Evolutionary conservation across 2,329 filamentous ascomycete genomes (phyloP).

Genomic region (Cladophialophora immunda): DNA sequence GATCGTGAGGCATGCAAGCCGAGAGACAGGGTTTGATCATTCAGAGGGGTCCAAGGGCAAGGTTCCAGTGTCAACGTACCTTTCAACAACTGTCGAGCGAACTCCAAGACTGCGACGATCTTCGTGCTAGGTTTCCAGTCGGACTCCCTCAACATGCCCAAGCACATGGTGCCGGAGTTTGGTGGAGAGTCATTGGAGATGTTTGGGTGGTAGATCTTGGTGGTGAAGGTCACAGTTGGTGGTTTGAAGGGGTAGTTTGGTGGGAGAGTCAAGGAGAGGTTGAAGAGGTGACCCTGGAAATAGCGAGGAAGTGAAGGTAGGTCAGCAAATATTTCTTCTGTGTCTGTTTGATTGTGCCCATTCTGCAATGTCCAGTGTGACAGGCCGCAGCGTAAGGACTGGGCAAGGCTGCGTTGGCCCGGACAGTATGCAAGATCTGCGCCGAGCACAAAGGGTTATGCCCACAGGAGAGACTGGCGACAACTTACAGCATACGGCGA

Average conservation of each 20-base stretch:
- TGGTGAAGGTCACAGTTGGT: conserved; percentile 79
- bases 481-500: conserved; percentile 70
- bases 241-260: conserved; percentile 90
- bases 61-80: conserved; percentile 29
- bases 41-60: background rate
- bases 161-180: conserved; percentile 80
- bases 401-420: background rate
- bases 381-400: background rate
- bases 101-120: conserved; percentile 77
- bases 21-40: background rate
- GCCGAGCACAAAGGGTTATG: background rate
- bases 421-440: background rate
- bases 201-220: conserved; percentile 96
- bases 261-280: conserved; percentile 76
- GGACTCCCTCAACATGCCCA: conserved; percentile 81
- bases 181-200: conserved; percentile 55
- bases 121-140: conserved; percentile 91
- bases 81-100: conserved; percentile 74
- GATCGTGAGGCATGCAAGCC: background rate
- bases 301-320: background rate
- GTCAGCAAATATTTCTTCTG: background rate
- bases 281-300: conserved; percentile 74
- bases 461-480: conserved; percentile 8
- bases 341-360: background rate
- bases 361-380: background rate